Evolutionary conservation across 75 land plant species (phyloP).

Genomic region (Picea sitchensis): DNA sequence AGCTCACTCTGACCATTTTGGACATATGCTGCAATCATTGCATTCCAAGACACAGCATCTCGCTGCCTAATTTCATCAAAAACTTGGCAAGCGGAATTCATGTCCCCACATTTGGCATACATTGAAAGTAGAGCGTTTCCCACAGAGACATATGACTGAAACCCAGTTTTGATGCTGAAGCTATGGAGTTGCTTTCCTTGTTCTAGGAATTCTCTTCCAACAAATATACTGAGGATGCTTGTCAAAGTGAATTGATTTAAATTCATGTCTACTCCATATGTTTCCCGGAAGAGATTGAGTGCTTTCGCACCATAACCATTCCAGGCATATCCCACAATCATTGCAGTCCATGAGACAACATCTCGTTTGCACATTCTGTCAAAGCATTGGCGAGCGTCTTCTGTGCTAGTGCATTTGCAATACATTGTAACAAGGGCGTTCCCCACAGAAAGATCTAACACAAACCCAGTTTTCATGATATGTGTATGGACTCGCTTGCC

Average conservation of each 20-base stretch:
- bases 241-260: too few relatives aligned
- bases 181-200: constrained; percentile 5
- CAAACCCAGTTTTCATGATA: constrained; percentile 6
- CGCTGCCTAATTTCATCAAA: constrained; percentile 12
- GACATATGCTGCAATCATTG: constrained; percentile 16
- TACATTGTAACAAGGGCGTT: constrained; percentile 15
- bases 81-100: constrained; percentile 12
- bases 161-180: constrained; percentile 1
- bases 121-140: constrained; percentile 18
- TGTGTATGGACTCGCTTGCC: constrained; percentile 13
- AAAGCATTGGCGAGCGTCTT: constrained; percentile 11
- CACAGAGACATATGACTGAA: neutral
- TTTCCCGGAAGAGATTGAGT: neutral
- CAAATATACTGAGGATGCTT: too few relatives aligned
- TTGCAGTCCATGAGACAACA: constrained; percentile 15
- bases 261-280: too few relatives aligned
- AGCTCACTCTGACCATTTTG: neutral
- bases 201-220: too few relatives aligned
- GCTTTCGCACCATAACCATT: constrained; percentile 5
- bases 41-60: constrained; percentile 21
- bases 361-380: constrained; percentile 10
- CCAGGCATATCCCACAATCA: constrained; percentile 20
- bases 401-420: constrained; percentile 9
- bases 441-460: neutral
- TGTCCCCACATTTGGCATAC: constrained; percentile 13